phyloP scores from a whole-genome alignment of 805 yeast genomes.

The Saturnispora ahearnii region DNA sequence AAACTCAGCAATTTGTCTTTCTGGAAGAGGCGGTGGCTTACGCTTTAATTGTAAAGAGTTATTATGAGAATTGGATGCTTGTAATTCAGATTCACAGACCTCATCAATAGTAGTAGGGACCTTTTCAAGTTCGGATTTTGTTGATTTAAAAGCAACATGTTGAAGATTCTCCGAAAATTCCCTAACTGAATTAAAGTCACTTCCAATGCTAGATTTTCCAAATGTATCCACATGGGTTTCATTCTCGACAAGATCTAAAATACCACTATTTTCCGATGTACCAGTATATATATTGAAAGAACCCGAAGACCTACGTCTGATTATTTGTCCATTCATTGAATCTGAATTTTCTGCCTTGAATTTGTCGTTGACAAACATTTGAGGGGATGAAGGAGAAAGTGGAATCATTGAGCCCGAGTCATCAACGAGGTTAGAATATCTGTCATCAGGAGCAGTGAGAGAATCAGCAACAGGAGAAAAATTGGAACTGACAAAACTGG shows the following conservation, averaged over 20 bases:
- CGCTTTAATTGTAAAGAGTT: neutral
- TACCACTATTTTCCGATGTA: slow-evolving; percentile 6
- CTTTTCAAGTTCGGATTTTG: slow-evolving; percentile 1
- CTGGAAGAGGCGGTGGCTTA: slow-evolving; percentile 4
- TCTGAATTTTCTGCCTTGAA: slow-evolving; percentile 10
- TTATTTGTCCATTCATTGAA: neutral
- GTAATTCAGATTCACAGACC: neutral
- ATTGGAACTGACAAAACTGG: neutral
- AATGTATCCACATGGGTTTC: neutral
- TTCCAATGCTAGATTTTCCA: neutral
- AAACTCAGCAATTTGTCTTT: neutral
- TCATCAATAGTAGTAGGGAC: slow-evolving; percentile 4
- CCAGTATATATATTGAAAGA: slow-evolving; percentile 7
- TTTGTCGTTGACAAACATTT: slow-evolving; percentile 21
- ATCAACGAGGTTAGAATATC: slow-evolving; percentile 2
- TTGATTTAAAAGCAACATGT: neutral
- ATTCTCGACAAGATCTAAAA: neutral
- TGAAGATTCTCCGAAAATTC: neutral
- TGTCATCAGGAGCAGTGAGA: neutral
- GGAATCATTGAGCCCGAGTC: neutral
- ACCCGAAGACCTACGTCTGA: slow-evolving; percentile 4
- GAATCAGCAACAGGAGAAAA: neutral
- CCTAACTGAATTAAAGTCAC: neutral
- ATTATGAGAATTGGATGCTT: neutral
- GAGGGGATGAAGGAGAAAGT: slow-evolving; percentile 17